Conservation (phyloP, 2,329 filamentous ascomycete species). For the Coniochaeta hoffmannii region DNA sequence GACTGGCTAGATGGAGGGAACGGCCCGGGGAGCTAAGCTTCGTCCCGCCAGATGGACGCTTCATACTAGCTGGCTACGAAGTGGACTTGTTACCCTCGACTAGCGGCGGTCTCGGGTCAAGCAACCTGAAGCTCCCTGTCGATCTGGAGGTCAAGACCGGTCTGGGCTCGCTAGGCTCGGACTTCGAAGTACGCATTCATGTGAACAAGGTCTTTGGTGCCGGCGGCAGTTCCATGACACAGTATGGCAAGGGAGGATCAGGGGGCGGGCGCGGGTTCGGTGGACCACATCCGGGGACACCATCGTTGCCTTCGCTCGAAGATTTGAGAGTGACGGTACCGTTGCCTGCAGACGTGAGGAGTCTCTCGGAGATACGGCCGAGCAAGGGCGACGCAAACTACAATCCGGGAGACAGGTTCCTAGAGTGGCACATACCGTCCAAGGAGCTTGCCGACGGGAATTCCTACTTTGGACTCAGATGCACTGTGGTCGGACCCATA, state of each 20-base stretch:
- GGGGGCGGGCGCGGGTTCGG: constrained; percentile 35
- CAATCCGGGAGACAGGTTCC: constrained; percentile 59
- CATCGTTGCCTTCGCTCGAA: constrained; percentile 58
- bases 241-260: constrained; percentile 25
- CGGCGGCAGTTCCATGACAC: constrained; percentile 15
- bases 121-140: constrained; percentile 73
- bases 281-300: constrained; percentile 43
- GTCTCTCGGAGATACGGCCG: constrained; percentile 73
- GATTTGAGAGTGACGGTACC: constrained; percentile 74
- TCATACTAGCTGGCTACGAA: constrained; percentile 90
- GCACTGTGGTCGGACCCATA: constrained; percentile 66
- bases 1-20: constrained; percentile 83
- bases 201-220: constrained; percentile 57
- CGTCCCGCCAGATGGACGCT: constrained; percentile 87
- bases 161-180: constrained; percentile 65
- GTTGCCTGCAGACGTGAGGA: constrained; percentile 70
- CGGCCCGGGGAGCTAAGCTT: constrained; percentile 90
- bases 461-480: constrained; percentile 66
- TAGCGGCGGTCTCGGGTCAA: constrained; percentile 44
- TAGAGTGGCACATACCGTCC: constrained; percentile 78
- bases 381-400: constrained; percentile 79
- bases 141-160: constrained; percentile 74
- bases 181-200: constrained; percentile 81
- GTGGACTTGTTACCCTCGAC: constrained; percentile 78
- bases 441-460: constrained; percentile 66